phyloP scores from a whole-genome alignment of 2,329 filamentous ascomycete species.

The Fusarium heterosporum region DNA sequence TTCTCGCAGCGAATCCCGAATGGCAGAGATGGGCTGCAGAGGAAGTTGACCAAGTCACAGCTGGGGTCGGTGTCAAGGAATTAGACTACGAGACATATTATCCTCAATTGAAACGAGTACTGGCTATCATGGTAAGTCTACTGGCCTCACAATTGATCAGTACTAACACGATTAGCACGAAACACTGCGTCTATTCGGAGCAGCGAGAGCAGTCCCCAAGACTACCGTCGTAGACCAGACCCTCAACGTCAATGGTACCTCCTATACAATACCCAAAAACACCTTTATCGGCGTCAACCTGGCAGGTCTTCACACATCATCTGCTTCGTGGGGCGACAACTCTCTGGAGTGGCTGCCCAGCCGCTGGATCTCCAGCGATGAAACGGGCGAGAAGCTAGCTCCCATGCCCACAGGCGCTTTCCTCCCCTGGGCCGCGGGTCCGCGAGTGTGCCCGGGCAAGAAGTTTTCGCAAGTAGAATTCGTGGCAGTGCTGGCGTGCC shows the following conservation, averaged over 20 bases:
- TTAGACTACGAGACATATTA: conserved; percentile 40
- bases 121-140: conserved; percentile 33
- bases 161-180: conserved; percentile 26
- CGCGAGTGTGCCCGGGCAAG: conserved; percentile 38
- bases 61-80: conserved; percentile 19
- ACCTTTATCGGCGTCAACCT: conserved; percentile 37
- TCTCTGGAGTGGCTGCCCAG: conserved; percentile 36
- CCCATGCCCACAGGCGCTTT: conserved; percentile 27
- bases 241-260: conserved; percentile 29
- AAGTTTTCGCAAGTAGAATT: conserved; percentile 45
- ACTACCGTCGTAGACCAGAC: conserved; percentile 30
- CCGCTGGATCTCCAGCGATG: conserved; percentile 37
- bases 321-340: conserved; percentile 38
- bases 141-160: not conserved
- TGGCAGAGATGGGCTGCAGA: conserved; percentile 60
- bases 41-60: conserved; percentile 46
- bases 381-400: conserved; percentile 26
- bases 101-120: conserved; percentile 36
- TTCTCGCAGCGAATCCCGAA: conserved; percentile 58
- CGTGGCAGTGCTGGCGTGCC: conserved; percentile 37
- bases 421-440: conserved; percentile 35
- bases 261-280: conserved; percentile 34
- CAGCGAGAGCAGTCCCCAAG: conserved; percentile 37
- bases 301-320: conserved; percentile 32
- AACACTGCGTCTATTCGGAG: conserved; percentile 36